Evolutionary conservation across 108 stramenopile genomes (phyloP), one percentile per base, ranked within the genome.

Genomic region (Cyclotella choctawhatcheeana): DNA sequence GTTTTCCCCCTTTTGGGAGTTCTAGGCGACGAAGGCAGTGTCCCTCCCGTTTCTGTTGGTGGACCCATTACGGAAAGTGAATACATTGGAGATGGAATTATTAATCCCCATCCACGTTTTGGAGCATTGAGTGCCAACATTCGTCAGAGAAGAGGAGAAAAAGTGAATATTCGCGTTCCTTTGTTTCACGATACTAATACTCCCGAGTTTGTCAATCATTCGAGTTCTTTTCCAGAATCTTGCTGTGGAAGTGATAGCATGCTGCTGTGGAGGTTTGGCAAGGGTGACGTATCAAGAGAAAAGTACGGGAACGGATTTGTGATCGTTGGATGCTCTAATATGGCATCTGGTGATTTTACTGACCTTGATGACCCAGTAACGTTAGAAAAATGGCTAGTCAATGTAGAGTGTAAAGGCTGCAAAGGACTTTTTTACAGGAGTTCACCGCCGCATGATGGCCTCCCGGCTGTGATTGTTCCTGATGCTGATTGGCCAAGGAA

Each of bases 101-200:
- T 99, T 71, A 97, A 98, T 74, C 98, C 99, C 7, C 99, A 99
- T 77, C 99, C 99, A 29, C 83, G 99, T 13, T 99, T 99, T 77
- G 99, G 93, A 33, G 95, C 98, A 14, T 75, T 99, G 32, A 96
- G 94, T 50, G 86, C 89, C 12, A 98, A 99, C 82, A 99, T 99
- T 73, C 86, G 99, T 21, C 73, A 90, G 58, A 86, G 99, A 50
- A 82, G 99, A 17, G 91, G 92, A 2, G 81, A 73, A 37, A 97
- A 96, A 65, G 99, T 99, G 4, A 95, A 93, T 74, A 98, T 98
- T 68, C 86, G 91, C 6, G 89, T 98, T 44, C 99, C 99, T 0
- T 82, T 99, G 22, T 99, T 96, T 82, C 86, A 86, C 22, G 99
- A 99, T 81, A 68, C 60, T 20, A 78, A 97, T 34, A 99, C 98